These are phyloP conservation scores for Petrea volubilis DNA, from an alignment of 257 asterid genomes.

Conservation along the genomic window DNA sequence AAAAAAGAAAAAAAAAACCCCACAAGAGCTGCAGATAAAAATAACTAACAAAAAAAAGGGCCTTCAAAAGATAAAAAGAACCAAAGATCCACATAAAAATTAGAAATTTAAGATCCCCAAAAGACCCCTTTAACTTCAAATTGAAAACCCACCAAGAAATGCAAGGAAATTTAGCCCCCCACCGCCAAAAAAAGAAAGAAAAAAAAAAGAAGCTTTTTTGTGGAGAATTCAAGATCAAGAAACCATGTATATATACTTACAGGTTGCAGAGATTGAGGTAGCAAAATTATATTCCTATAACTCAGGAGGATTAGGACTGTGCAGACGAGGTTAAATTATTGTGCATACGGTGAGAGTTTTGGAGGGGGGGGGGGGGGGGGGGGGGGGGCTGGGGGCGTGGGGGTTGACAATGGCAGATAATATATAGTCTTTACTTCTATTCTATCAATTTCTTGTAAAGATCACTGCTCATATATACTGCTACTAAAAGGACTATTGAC, in stretches of 20 bases:
- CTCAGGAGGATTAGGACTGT: background rate
- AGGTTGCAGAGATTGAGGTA: constrained; percentile 27
- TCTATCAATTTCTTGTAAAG: constrained; percentile 6
- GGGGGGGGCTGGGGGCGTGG: no score
- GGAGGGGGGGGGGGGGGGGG: constrained; percentile 25
- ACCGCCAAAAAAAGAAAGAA: background rate
- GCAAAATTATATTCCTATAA: background rate
- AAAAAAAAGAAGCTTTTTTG: background rate
- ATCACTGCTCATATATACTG: constrained; percentile 26
- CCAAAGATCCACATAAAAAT: background rate
- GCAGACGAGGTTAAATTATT: constrained; percentile 17
- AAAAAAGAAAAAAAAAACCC: background rate
- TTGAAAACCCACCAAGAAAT: constrained; percentile 28
- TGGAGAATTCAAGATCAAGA: background rate
- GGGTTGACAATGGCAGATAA: constrained; percentile 27
- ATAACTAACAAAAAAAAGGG: background rate
- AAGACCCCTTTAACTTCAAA: background rate
- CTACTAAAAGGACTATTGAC: constrained; percentile 27
- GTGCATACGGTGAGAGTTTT: constrained; percentile 17
- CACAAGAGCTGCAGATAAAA: constrained; percentile 7
- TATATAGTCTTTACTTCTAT: background rate
- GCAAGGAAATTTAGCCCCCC: no score
- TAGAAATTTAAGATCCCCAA: constrained; percentile 15
- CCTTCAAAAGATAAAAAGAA: background rate
- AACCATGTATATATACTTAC: constrained; percentile 34